Conservation (phyloP, 495 filamentous ascomycete species). For the Chaetomium cochliodes region DNA sequence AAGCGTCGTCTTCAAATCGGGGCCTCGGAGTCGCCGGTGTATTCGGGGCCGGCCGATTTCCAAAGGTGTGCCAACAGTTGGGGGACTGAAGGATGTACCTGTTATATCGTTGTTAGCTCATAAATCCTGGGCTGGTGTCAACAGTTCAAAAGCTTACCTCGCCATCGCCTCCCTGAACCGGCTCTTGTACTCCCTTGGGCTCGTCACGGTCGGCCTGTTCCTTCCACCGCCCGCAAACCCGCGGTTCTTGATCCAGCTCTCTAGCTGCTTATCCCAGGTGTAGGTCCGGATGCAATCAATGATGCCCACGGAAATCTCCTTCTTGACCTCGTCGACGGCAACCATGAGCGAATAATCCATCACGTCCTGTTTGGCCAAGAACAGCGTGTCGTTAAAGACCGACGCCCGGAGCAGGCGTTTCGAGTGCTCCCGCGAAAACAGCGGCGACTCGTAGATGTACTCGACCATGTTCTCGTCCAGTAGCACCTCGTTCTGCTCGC, state of each 20-base stretch:
- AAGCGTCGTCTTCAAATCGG: constrained; percentile 34
- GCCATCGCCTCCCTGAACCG: constrained; percentile 97
- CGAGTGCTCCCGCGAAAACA: constrained; percentile 90
- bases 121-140: neutral
- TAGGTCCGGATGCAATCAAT: constrained; percentile 99
- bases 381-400: constrained; percentile 97
- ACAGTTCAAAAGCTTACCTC: constrained; percentile 64
- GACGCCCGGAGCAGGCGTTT: constrained; percentile 83
- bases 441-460: constrained; percentile 94
- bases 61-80: constrained; percentile 52
- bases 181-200: constrained; percentile 94
- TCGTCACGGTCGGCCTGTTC: constrained; percentile 92
- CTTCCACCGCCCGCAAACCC: constrained; percentile 81
- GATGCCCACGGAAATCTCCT: constrained; percentile 93
- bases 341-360: constrained; percentile 99
- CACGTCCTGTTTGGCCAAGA: constrained; percentile 85
- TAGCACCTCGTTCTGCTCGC: constrained; percentile 92
- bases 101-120: constrained; percentile 1
- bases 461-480: constrained; percentile 99
- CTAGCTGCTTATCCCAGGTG: constrained; percentile 99
- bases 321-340: constrained; percentile 83
- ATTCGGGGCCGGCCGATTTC: constrained; percentile 21
- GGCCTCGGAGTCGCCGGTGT: constrained; percentile 31
- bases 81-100: constrained; percentile 54
- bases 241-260: constrained; percentile 97